These are phyloP conservation scores for Baorangia bicolor DNA, from an alignment of 768 basidiomycete genomes.

Conservation along the genomic window DNA sequence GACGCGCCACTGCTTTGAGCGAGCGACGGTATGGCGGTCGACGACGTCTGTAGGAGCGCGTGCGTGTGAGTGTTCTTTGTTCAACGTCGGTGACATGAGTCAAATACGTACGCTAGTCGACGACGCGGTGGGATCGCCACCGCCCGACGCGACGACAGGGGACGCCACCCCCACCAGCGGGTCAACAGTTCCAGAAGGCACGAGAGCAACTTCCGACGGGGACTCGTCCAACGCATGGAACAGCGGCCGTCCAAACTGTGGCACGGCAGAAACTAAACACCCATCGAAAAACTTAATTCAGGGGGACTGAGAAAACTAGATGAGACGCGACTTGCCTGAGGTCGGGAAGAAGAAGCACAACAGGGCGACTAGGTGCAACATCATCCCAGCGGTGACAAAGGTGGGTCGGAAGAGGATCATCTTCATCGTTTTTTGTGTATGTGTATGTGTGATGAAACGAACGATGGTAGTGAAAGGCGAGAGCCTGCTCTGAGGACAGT, in stretches of 20 bases:
- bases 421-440: constrained; percentile 9
- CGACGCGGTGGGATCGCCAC: neutral
- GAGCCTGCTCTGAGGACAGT: constrained; percentile 11
- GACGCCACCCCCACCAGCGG: neutral
- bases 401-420: constrained; percentile 25
- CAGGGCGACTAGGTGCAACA: constrained; percentile 5
- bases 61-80: neutral
- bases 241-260: constrained; percentile 21
- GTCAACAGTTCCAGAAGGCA: neutral
- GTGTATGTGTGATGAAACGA: neutral
- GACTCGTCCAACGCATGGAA: constrained; percentile 11
- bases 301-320: no score
- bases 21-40: neutral
- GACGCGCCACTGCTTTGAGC: constrained; percentile 13
- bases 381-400: constrained; percentile 9
- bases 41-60: neutral
- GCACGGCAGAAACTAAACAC: constrained; percentile 14
- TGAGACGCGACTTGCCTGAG: constrained; percentile 20
- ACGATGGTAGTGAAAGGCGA: constrained; percentile 2
- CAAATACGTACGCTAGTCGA: neutral
- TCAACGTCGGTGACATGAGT: neutral
- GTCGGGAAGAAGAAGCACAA: constrained; percentile 11
- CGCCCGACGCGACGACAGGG: no score
- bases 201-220: neutral
- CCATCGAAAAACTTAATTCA: no score